Conservation (phyloP, 2,329 filamentous ascomycete genomes). For the Talaromyces rugulosus region DNA sequence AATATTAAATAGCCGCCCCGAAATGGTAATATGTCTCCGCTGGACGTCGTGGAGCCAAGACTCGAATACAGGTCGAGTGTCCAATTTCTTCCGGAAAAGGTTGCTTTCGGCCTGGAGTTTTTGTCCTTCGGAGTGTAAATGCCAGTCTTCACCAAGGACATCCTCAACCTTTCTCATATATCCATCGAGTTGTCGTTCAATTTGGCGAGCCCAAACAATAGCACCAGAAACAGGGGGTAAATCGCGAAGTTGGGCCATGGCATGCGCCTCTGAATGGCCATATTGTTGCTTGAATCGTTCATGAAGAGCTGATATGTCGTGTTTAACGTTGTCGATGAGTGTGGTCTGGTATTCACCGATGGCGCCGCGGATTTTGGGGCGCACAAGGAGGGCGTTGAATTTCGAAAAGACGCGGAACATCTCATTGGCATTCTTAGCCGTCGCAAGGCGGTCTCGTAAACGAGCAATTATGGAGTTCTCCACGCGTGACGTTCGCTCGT, state of each 20-base stretch:
- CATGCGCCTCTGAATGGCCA: slow-evolving; percentile 93
- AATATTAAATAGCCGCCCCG: slow-evolving; percentile 87
- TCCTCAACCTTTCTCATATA: slow-evolving; percentile 99
- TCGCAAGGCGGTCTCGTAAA: slow-evolving; percentile 85
- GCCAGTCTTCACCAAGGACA: slow-evolving; percentile 92
- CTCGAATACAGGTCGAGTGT: slow-evolving; percentile 89
- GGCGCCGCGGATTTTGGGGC: slow-evolving; percentile 97
- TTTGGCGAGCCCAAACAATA: slow-evolving; percentile 96
- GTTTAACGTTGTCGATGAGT: slow-evolving; percentile 95
- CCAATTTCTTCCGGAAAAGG: slow-evolving; percentile 92
- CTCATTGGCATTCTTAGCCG: slow-evolving; percentile 94
- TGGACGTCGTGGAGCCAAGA: slow-evolving; percentile 92
- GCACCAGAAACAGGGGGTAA: slow-evolving; percentile 92
- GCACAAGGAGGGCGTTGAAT: slow-evolving; percentile 97
- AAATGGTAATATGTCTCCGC: slow-evolving; percentile 82
- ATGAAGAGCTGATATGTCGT: slow-evolving; percentile 87
- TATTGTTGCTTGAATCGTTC: slow-evolving; percentile 99
- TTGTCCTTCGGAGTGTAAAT: slow-evolving; percentile 87
- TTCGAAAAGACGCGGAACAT: slow-evolving; percentile 99
- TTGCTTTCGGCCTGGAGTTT: slow-evolving; percentile 89
- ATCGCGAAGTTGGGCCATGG: slow-evolving; percentile 96
- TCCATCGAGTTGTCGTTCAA: slow-evolving; percentile 88
- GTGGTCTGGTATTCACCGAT: slow-evolving; percentile 98
- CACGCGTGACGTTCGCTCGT: slow-evolving; percentile 91
- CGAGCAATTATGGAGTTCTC: slow-evolving; percentile 98